phyloP scores from a whole-genome alignment of 2,329 filamentous ascomycete genomes.

The Apiospora kogelbergensis region DNA sequence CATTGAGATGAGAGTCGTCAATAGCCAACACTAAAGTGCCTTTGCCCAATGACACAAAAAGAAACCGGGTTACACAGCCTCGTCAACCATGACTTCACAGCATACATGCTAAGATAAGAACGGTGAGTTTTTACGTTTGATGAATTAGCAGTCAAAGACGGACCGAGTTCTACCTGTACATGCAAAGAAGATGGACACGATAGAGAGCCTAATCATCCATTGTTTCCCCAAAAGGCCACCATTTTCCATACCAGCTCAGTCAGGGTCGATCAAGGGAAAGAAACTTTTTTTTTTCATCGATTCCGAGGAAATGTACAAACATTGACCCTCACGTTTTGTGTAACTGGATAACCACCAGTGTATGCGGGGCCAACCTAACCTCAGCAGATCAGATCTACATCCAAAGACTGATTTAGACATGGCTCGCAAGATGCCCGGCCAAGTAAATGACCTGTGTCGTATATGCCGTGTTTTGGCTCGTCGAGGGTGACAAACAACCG shows the following conservation, averaged over 20 bases:
- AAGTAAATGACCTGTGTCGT: constrained; percentile 9
- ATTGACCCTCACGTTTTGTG: constrained; percentile 2
- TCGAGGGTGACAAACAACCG: constrained; percentile 19
- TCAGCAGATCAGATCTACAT: neutral
- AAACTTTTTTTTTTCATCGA: constrained; percentile 11
- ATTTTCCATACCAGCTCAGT: constrained; percentile 23
- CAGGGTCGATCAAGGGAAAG: constrained; percentile 11
- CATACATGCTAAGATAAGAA: neutral
- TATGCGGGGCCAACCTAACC: neutral
- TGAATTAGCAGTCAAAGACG: constrained; percentile 20
- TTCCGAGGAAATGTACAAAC: neutral
- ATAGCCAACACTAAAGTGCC: too few relatives aligned
- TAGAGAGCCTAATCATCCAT: constrained; percentile 17
- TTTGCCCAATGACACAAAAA: neutral
- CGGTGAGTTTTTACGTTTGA: neutral
- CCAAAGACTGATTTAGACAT: neutral
- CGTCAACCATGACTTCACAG: neutral
- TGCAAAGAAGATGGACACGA: constrained; percentile 24
- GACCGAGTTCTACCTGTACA: constrained; percentile 30
- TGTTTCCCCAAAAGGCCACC: constrained; percentile 22
- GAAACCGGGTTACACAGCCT: neutral
- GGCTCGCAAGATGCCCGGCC: constrained; percentile 12
- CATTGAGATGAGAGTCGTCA: neutral
- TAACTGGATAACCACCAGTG: constrained; percentile 6
- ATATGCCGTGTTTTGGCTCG: constrained; percentile 18